Evolutionary conservation across 2,329 filamentous ascomycete genomes (phyloP), one percentile per base, ranked within the genome.

Genomic region (Ceratocystis albifundus): DNA sequence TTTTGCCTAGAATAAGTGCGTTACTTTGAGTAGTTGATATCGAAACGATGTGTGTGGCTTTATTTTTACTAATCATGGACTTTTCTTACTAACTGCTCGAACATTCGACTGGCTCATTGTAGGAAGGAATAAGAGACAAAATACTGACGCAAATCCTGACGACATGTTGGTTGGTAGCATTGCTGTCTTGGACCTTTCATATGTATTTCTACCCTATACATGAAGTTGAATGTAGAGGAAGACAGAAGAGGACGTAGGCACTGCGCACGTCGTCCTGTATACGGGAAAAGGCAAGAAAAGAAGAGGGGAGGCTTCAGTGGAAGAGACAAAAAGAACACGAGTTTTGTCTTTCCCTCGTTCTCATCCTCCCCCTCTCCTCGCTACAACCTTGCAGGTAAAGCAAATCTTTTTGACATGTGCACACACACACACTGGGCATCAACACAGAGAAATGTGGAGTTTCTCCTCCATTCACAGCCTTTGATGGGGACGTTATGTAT

Each of bases 391-490:
- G 28, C 53, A 32, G 53, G 53, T 32, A 59, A 17, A 25, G 53
- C 53, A 59, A 59, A 59, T 32, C 53, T 59, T 32, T 17, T 59
- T 59, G 53, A 59, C 15, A 59, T 59, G 53, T 59, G 53, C 25
- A 59, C 53, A 59, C 32, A 32, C 25, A 59, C 53, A 59, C 32
- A 32, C 53, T 59, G 53, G 53, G 53, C 53, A 59, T 59, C 53
- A 59, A 59, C 53, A 59, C 53, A 59, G 53, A 32, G 25, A 59
- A 59, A 32, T 59, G 53, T 32, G 53, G 53, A 59, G 53, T 59
- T 59, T 59, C 48, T 53, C 48, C 48, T 53, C 48, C 48, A 53
- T 25, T 25, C 20, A 12, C 32, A 36, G 32, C 32, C 32, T 36
- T 36, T 10, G 32, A 36, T 36, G 32, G 1, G 32, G 32, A 36